Evolutionary conservation across 192 early-diverging fungal species (phyloP).

Genomic region (Coemansia sp.): DNA sequence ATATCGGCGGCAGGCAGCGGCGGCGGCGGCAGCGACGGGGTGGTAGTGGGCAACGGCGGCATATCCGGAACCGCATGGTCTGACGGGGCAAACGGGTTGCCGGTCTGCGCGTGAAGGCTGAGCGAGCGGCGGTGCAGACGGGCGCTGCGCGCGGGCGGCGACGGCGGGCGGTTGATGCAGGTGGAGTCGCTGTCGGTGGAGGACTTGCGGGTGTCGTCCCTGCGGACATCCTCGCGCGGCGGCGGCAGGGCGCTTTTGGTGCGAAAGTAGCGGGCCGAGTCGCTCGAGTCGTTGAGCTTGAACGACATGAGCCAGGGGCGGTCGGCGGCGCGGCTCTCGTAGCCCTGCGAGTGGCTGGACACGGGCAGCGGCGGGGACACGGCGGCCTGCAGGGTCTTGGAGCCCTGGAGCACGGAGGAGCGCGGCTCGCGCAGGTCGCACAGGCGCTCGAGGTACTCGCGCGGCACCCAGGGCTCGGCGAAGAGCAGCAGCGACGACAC

Average conservation of each 20-base stretch:
- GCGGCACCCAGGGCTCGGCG: conserved; percentile 45
- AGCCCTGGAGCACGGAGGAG: background rate
- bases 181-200: conserved; percentile 41
- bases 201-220: conserved; percentile 24
- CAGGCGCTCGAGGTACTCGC: conserved; percentile 33
- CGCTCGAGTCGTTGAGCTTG: conserved; percentile 30
- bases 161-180: conserved; percentile 21
- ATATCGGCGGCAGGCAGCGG: conserved; percentile 30
- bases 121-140: conserved; percentile 17
- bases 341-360: conserved; percentile 14
- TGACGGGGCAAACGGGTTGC: too few species aligned
- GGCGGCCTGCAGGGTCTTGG: conserved; percentile 5
- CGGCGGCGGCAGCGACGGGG: conserved; percentile 6
- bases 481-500: conserved; percentile 32
- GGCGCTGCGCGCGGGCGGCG: background rate
- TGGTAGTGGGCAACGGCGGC: conserved; percentile 22
- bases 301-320: conserved; percentile 46
- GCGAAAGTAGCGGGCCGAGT: conserved; percentile 21
- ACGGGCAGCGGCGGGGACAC: conserved; percentile 7
- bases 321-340: conserved; percentile 15
- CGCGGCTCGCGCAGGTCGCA: conserved; percentile 46
- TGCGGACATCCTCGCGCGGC: background rate
- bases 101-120: conserved; percentile 19
- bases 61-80: conserved; percentile 2
- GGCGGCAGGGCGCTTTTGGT: background rate